Conservation (phyloP, 2,329 filamentous ascomycete species). For the Trichoderma atroviride region DNA sequence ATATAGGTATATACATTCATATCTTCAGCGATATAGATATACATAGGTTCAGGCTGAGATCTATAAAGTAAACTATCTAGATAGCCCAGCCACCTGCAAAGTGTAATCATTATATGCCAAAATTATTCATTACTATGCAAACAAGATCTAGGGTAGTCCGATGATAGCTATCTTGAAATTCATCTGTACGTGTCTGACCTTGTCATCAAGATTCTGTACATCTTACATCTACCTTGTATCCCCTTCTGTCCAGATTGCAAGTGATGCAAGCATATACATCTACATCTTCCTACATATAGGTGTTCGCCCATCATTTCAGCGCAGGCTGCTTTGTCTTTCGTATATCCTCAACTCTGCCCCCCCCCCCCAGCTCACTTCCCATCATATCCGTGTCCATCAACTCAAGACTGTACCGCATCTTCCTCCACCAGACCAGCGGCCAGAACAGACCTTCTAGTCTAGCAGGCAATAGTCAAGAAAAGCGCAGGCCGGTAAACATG, state of each 20-base stretch:
- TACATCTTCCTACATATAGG: not conserved
- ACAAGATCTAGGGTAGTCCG: not conserved
- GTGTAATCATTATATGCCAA: no score
- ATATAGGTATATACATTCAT: no score
- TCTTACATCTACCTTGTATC: not conserved
- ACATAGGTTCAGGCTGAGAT: not conserved
- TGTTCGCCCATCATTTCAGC: not conserved
- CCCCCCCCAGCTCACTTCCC: not conserved
- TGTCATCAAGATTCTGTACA: not conserved
- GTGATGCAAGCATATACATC: not conserved
- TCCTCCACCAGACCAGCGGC: not conserved
- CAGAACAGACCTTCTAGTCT: not conserved
- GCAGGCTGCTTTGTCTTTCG: not conserved
- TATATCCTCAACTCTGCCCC: not conserved
- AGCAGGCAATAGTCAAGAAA: not conserved
- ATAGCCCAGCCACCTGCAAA: not conserved
- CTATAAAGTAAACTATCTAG: not conserved
- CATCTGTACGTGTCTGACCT: not conserved
- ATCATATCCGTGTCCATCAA: not conserved
- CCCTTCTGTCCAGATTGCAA: not conserved
- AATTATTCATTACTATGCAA: not conserved
- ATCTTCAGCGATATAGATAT: not conserved
- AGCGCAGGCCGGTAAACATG: slow-evolving; percentile 1
- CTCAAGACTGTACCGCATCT: not conserved
- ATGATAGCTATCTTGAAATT: not conserved